Percentiles rank a stretch among this genome's conserved stretches.
Conservation (phyloP, 176 grass and related monocot species). For the Musa schizocarpa region DNA sequence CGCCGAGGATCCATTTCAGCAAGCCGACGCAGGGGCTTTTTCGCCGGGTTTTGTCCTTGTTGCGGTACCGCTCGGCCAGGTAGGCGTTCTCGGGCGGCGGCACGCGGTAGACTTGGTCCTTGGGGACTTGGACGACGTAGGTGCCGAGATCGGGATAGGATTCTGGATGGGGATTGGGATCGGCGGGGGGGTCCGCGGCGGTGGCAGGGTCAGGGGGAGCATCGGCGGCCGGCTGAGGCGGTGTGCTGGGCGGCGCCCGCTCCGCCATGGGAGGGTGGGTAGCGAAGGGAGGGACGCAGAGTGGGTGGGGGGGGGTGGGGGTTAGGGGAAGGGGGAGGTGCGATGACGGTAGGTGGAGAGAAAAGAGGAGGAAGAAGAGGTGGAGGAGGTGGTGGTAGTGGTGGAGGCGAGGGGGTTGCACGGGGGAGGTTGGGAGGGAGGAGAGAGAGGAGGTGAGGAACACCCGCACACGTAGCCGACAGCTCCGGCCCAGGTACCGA, state of each 20-base stretch:
- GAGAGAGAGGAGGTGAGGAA: too few relatives aligned
- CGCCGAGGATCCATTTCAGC: conserved; percentile 23
- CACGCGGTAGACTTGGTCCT: conserved; percentile 87
- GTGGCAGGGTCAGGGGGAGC: conserved; percentile 15
- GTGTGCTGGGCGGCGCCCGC: conserved; percentile 31
- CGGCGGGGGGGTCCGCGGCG: neutral
- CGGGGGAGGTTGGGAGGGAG: too few relatives aligned
- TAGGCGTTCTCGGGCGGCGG: conserved; percentile 82
- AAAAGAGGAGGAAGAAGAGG: conserved; percentile 11
- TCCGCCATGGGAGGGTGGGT: conserved; percentile 52
- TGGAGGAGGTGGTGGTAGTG: neutral
- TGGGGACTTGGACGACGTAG: conserved; percentile 72
- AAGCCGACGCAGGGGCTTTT: conserved; percentile 2
- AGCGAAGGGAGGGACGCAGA: neutral
- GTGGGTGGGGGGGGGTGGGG: conserved; percentile 2
- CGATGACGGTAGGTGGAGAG: neutral
- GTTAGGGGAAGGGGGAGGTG: conserved; percentile 3
- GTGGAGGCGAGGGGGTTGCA: too few relatives aligned
- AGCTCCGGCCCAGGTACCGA: too few relatives aligned
- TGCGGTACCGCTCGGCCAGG: conserved; percentile 55
- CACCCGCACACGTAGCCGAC: too few relatives aligned
- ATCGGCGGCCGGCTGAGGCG: conserved; percentile 7
- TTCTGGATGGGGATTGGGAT: neutral
- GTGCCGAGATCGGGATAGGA: conserved; percentile 23
- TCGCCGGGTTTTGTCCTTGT: conserved; percentile 10